These are phyloP conservation scores for Delitschia confertaspora DNA, from an alignment of 495 filamentous ascomycete genomes.

Conservation along the genomic window DNA sequence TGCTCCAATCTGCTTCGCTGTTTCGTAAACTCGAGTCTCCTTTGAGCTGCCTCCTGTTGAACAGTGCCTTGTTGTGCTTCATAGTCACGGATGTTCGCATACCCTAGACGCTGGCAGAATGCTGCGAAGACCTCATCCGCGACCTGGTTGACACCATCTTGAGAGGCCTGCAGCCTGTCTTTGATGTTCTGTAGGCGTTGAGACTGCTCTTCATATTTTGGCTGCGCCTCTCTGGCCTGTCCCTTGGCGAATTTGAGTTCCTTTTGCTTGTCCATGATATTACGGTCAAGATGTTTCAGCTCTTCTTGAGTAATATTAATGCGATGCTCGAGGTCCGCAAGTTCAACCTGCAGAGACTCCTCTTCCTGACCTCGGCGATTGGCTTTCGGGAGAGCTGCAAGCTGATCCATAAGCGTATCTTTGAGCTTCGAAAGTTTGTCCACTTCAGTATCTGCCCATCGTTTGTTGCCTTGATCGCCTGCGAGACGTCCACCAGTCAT, in stretches of 20 bases:
- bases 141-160: slow-evolving; percentile 69
- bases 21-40: slow-evolving; percentile 72
- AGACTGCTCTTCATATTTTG: slow-evolving; percentile 67
- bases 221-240: slow-evolving; percentile 63
- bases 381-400: slow-evolving; percentile 64
- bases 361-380: slow-evolving; percentile 66
- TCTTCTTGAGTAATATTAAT: slow-evolving; percentile 65
- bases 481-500: slow-evolving; percentile 90
- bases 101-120: slow-evolving; percentile 83
- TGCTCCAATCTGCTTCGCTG: slow-evolving; percentile 77
- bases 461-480: slow-evolving; percentile 59
- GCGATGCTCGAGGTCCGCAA: slow-evolving; percentile 73
- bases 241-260: slow-evolving; percentile 64
- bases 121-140: slow-evolving; percentile 81
- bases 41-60: slow-evolving; percentile 80
- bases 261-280: slow-evolving; percentile 74
- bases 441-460: slow-evolving; percentile 83
- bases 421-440: slow-evolving; percentile 64
- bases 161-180: slow-evolving; percentile 54
- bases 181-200: slow-evolving; percentile 58
- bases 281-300: slow-evolving; percentile 70
- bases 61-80: slow-evolving; percentile 84
- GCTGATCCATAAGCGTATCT: slow-evolving; percentile 63
- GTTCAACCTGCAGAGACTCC: slow-evolving; percentile 69
- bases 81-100: slow-evolving; percentile 82